Base-by-base conservation (phyloP, 73 alveolate species). In the Tetrahymena elliotti region DNA sequence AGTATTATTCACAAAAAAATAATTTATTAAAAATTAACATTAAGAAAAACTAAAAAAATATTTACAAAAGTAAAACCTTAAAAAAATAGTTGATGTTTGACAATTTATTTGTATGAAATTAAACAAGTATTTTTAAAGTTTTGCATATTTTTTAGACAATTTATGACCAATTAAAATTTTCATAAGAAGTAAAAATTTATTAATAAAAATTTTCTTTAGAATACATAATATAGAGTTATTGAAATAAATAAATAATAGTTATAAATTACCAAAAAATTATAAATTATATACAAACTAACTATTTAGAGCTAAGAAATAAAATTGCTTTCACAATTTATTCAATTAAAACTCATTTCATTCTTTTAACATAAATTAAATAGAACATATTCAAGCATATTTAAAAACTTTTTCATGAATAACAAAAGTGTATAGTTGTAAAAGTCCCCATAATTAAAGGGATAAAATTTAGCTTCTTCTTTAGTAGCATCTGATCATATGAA, bases 401-500 rank as follows among this genome's bases (percentile, higher is more conserved):
- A 27, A 27, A 68, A 22, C 10, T 18, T 22, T 22, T 4, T 22
- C 1, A 68, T 68, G 88, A 27, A 68, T n/a, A 68, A 68, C n/a
- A 68, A 68, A 68, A 68, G 88, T 10, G 36, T 68, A 22, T 68
- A 68, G 88, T 36, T 68, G 1, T 68, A 68, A 68, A 68, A 68
- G 6, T 68, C 88, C 18, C 88, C 88, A 27, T 68, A 68, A 31
- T 68, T 68, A 88, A 94, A 33, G 36, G 93, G 93, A 94, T 92
- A 94, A 53, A 94, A 84, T 92, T 36, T 94, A 40, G 95, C 96
- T 41, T 94, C 96, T 33, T 53, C 93, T 39, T 33, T 84, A 35
- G 92, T 94, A 4, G 96, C 93, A 38, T 94, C 93, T 38, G 96
- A 94, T 88, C 96, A 94, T 94, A 33, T 94, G 92, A 94, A 94